Evolutionary conservation across 2,329 filamentous ascomycete species (phyloP).

Genomic region (Colletotrichum tamarilloi): DNA sequence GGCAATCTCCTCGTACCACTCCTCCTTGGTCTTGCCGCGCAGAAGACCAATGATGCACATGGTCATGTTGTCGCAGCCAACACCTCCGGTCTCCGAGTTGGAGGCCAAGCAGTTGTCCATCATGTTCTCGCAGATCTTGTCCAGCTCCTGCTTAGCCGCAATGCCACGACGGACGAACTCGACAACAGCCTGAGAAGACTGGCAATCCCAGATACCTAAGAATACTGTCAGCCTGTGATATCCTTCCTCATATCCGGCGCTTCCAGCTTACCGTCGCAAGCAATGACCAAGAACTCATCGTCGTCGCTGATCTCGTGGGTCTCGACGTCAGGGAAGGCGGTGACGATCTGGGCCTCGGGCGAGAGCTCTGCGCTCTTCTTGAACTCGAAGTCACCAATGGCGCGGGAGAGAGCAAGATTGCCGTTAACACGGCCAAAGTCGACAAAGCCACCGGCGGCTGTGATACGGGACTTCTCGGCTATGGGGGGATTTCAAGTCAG

Average conservation of each 20-base stretch:
- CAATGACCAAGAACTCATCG: conserved; percentile 94
- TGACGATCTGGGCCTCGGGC: conserved; percentile 99
- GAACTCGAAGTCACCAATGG: conserved; percentile 99
- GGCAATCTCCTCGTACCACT: conserved; percentile 98
- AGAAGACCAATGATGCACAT: conserved; percentile 93
- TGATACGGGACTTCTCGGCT: conserved; percentile 97
- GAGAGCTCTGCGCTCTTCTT: conserved; percentile 98
- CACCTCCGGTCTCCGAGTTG: conserved; percentile 96
- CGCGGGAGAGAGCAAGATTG: conserved; percentile 94
- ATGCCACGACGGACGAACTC: conserved; percentile 98
- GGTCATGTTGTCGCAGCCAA: conserved; percentile 99
- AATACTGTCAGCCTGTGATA: conserved; percentile 12
- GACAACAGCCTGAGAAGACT: conserved; percentile 96
- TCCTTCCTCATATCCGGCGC: background rate
- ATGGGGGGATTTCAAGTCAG: conserved; percentile 32
- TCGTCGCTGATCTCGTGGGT: conserved; percentile 91
- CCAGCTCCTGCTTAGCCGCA: conserved; percentile 93
- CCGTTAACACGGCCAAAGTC: conserved; percentile 99
- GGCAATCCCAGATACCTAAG: conserved; percentile 98
- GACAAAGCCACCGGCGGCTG: conserved; percentile 94
- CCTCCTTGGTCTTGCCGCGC: conserved; percentile 91
- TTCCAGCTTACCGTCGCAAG: conserved; percentile 81
- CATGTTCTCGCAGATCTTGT: conserved; percentile 99
- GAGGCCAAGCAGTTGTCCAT: conserved; percentile 99
- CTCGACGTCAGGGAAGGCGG: conserved; percentile 93